A percentile compares a stretch with the other conserved stretches of the same genome.
Conservation (phyloP, 805 yeast species). For the Candida pseudoglaebosa region DNA sequence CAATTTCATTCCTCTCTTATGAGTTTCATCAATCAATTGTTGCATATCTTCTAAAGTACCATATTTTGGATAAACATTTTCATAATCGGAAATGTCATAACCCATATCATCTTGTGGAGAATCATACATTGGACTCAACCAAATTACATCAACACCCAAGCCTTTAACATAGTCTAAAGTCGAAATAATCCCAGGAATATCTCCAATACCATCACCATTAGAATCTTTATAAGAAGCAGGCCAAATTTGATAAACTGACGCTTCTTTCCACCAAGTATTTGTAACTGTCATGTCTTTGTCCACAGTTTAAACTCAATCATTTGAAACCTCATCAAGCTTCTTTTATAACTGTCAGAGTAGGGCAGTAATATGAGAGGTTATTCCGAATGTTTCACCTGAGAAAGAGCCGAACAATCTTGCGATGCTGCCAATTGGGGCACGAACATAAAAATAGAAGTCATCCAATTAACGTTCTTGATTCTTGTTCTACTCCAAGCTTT, state of each 20-base stretch:
- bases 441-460: no score
- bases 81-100: conserved; percentile 54
- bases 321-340: no score
- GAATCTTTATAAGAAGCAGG: conserved; percentile 60
- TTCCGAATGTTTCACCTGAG: no score
- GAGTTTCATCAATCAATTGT: conserved; percentile 42
- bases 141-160: conserved; percentile 49
- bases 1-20: conserved; percentile 48
- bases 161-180: conserved; percentile 48
- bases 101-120: conserved; percentile 65
- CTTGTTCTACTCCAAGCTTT: no score
- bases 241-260: conserved; percentile 56
- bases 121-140: conserved; percentile 57
- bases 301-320: no score
- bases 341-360: no score
- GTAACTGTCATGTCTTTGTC: conserved; percentile 6
- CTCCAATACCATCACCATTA: conserved; percentile 58
- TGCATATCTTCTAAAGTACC: conserved; percentile 55
- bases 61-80: conserved; percentile 46
- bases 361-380: no score
- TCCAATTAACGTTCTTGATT: no score
- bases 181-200: conserved; percentile 50
- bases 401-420: no score
- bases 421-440: no score
- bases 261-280: conserved; percentile 53